phyloP scores from a whole-genome alignment of 202 grass and related monocot species.

The Zoysia matrella region DNA sequence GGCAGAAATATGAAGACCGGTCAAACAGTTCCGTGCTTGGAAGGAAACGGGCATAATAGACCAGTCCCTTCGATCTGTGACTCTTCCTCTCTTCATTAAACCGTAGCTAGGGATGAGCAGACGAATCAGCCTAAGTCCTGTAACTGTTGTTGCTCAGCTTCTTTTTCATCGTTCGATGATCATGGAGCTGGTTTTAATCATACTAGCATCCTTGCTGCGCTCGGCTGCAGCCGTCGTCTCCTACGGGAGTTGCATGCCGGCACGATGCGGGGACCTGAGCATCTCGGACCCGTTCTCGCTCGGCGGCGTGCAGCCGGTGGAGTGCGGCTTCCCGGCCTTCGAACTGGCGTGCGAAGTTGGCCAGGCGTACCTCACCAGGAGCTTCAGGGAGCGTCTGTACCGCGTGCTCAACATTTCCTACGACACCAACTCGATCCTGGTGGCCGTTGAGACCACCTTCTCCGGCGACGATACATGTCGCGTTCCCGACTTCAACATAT shows the following conservation, averaged over 20 bases:
- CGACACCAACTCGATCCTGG: neutral
- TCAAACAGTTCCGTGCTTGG: too few relatives aligned
- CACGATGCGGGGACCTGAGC: conserved; percentile 30
- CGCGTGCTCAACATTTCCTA: conserved; percentile 1
- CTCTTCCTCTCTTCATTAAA: too few relatives aligned
- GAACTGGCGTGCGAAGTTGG: conserved; percentile 30
- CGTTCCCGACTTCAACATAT: conserved; percentile 21
- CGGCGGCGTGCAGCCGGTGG: neutral
- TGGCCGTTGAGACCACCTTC: neutral
- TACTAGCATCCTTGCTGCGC: neutral
- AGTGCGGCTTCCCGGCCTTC: conserved; percentile 53
- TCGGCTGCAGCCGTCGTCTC: neutral
- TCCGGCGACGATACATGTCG: neutral
- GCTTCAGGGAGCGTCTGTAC: conserved; percentile 12
- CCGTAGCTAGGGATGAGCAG: too few relatives aligned
- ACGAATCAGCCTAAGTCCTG: too few relatives aligned
- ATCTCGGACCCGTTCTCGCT: conserved; percentile 63
- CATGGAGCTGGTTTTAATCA: too few relatives aligned
- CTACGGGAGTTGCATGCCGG: neutral
- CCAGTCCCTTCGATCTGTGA: too few relatives aligned
- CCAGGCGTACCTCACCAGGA: conserved; percentile 9
- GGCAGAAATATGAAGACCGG: too few relatives aligned
- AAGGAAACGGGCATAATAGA: too few relatives aligned
- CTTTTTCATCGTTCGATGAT: too few relatives aligned
- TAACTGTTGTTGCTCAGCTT: too few relatives aligned